Percentiles rank a stretch among this genome's conserved stretches.
phyloP scores from a whole-genome alignment of 108 stramenopile species.

The Fragilaria radians region DNA sequence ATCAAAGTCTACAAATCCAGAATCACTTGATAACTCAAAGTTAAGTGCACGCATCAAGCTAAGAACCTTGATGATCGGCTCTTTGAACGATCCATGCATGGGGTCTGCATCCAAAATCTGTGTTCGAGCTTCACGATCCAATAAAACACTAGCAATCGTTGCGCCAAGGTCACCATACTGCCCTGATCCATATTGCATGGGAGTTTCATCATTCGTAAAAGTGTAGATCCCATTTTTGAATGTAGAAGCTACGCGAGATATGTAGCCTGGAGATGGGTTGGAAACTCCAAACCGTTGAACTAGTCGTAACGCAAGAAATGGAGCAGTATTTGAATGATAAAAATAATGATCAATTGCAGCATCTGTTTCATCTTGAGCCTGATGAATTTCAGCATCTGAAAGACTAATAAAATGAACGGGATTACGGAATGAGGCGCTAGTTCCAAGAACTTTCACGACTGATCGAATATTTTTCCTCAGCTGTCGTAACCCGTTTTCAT shows the following conservation, averaged over 20 bases:
- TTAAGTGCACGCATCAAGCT: constrained; percentile 46
- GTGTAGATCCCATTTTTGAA: constrained; percentile 45
- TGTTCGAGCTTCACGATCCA: constrained; percentile 47
- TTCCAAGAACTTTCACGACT: constrained; percentile 31
- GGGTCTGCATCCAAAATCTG: constrained; percentile 26
- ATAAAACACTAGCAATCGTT: constrained; percentile 39
- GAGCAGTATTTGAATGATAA: too few species aligned
- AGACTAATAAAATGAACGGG: too few species aligned
- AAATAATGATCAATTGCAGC: too few species aligned
- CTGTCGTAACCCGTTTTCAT: constrained; percentile 23
- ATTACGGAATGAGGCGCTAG: constrained; percentile 51
- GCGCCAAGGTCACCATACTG: constrained; percentile 56
- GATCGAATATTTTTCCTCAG: constrained; percentile 44
- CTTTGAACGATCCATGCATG: constrained; percentile 59
- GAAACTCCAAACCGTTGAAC: constrained; percentile 43
- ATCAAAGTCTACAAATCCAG: constrained; percentile 11
- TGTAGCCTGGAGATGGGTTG: constrained; percentile 41
- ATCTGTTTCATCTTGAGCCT: too few species aligned
- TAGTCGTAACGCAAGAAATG: constrained; percentile 25
- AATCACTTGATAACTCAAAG: constrained; percentile 6
- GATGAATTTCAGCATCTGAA: too few species aligned
- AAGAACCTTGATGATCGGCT: constrained; percentile 50
- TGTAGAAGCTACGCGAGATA: constrained; percentile 35
- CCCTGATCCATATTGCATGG: too few species aligned
- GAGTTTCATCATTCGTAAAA: too few species aligned